Evolutionary conservation across 495 filamentous ascomycete genomes (phyloP), one percentile per base, ranked within the genome.

Genomic region (Penicillium soppii): DNA sequence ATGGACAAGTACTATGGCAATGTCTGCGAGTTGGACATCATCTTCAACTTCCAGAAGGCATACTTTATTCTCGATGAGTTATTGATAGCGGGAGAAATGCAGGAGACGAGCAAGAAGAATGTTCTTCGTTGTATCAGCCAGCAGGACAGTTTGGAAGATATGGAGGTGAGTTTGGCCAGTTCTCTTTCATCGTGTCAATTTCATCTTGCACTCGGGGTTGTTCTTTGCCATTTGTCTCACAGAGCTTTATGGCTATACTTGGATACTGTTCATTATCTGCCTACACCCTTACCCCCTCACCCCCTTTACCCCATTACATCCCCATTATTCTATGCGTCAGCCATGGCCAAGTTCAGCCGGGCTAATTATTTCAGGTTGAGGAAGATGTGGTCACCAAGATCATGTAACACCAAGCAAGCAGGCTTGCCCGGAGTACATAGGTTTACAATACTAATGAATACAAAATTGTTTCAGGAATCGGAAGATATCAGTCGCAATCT

Each of bases 1-100:
- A 99, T 97, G 94, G 94, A 99, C 80, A 99, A 97, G 69, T 99
- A 97, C 79, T 99, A 99, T 67, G 94, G 94, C 69, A 99, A 99
- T 72, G 94, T 99, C 50, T 99, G 94, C 83, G 95, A 99, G 77
- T 78, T 98, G 57, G 94, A 98, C 63, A 94, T 98, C 65, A 96
- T 97, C 63, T 99, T 99, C 81, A 97, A 97, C 71, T 97, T 97
- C 70, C 94, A 97, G 67, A 97, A 97, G 75, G 94, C 95, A 47
- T 99, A 99, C 70, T 97, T 95, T 71, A 97, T 99, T 60, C 80
- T 99, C 19, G 94, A 99, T 63, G 94, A 99, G 77, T 80, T 99
- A 41, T 79, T 99, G 58, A 68, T 99, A 52, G 94, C 95, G 2
- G 94, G 94, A 30, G 94, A 99, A 69, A 87, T 99, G 76, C 95